Base-by-base conservation (phyloP, 495 filamentous ascomycete genomes). In the Lineolata rhizophorae region DNA sequence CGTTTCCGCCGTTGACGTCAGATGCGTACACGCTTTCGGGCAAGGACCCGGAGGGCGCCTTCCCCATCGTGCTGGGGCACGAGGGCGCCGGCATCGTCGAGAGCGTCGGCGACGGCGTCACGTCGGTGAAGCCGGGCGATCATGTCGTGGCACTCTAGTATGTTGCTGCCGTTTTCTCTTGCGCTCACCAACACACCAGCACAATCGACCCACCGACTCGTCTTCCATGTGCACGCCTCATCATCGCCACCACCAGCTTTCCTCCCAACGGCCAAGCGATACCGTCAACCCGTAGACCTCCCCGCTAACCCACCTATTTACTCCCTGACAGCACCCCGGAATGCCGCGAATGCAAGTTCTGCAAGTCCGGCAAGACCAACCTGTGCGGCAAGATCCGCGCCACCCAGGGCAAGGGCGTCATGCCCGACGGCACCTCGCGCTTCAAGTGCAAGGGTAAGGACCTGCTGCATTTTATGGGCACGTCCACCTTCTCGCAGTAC, bases 341-440 rank as follows among this genome's bases (percentile, higher is more conserved):
- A 61, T 97, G 87, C 63, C 56, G 62, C 31, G 83, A 94, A 51
- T 97, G 87, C 72, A 97, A 97, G 58, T 95, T 97, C 71, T 97
- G 87, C 74, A 78, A 74, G 53, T 94, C 85, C 32, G 83, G 82
- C 61, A 97, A 97, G 72, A 97, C 87, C 44, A 97, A 97, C 58
- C 79, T 97, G 31, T 97, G 87, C 60, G 87, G 90, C 52, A 95
- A 94, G 66, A 97, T 97, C 58, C 77, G 87, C 42, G 79, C 82
- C 18, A 97, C 87, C 9, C 87, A 97, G 58, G 87, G 87, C 42
- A 72, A 64, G 49, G 87, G 87, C 52, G 78, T 95, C 32, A 92
- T 97, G 84, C 87, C 87, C 25, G 87, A 97, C 51, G 90, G 87
- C 33, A 94, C 90, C 43, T 79, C 79, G 27, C 79, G 87, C 31